A percentile compares a stretch with the other conserved stretches of the same genome.
These are phyloP conservation scores for Acanthamoeba healyi DNA, from an alignment of 208 protist genomes.

Conservation along the genomic window DNA sequence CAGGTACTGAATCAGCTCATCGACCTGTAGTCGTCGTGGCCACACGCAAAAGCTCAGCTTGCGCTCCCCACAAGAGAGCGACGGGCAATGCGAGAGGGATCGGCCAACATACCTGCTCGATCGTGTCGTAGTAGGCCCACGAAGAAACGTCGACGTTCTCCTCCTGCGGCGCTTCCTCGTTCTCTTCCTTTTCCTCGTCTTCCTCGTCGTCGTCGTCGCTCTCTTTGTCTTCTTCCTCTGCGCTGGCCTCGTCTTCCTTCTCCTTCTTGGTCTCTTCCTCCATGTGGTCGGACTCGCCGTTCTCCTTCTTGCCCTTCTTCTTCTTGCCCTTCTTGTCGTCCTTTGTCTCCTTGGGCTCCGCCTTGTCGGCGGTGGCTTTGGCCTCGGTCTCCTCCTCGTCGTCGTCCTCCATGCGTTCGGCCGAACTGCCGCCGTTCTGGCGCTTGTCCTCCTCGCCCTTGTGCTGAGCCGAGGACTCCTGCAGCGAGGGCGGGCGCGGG, in stretches of 20 bases:
- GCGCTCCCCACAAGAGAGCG: too few relatives aligned
- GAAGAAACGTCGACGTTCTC: background rate
- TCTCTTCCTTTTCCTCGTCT: background rate
- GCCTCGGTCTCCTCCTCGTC: background rate
- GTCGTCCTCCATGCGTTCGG: too few relatives aligned
- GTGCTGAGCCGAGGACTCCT: background rate
- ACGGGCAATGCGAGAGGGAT: too few relatives aligned
- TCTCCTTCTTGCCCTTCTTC: background rate
- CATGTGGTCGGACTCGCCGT: background rate
- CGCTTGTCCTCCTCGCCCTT: background rate
- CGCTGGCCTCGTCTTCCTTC: background rate
- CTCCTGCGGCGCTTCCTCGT: background rate
- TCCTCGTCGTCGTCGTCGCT: background rate
- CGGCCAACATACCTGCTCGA: background rate
- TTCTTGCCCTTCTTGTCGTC: background rate
- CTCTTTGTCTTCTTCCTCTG: background rate
- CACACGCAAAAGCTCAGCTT: too few relatives aligned
- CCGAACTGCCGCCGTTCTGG: too few relatives aligned
- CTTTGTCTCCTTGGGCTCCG: background rate
- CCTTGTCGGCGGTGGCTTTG: background rate
- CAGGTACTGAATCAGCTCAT: constrained; percentile 2
- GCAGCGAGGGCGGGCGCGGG: background rate
- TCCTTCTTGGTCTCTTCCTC: background rate
- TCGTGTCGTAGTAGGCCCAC: constrained; percentile 23
- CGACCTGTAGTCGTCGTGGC: background rate